These are phyloP conservation scores for Lathyrus oleraceus DNA, from an alignment of 306 rosid species.

Conservation along the genomic window DNA sequence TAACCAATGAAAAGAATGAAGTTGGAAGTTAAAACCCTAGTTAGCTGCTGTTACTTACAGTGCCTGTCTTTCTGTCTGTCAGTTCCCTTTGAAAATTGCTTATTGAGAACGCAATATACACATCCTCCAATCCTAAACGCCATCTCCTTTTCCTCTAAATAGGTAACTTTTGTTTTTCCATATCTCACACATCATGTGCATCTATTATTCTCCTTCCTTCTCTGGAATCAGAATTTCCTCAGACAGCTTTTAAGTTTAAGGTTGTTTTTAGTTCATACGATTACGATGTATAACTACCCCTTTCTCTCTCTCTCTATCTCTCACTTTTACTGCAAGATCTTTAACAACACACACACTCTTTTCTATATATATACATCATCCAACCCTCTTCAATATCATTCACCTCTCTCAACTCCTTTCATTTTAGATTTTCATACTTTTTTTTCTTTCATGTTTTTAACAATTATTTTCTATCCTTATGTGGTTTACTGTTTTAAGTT, in stretches of 20 bases:
- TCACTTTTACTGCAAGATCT: conserved; percentile 36
- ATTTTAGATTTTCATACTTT: not conserved
- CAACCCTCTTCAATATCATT: conserved; percentile 32
- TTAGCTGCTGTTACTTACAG: not conserved
- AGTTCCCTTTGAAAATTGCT: conserved; percentile 34
- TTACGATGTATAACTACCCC: conserved; percentile 66
- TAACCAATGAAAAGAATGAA: not conserved
- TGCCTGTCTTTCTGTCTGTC: not conserved
- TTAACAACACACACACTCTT: conserved; percentile 18
- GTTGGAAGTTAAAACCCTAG: conserved; percentile 43
- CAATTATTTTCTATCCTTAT: not conserved
- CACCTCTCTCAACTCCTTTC: not conserved
- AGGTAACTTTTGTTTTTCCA: conserved; percentile 43
- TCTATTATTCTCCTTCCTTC: conserved; percentile 49
- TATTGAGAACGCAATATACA: conserved; percentile 49
- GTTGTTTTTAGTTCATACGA: conserved; percentile 54
- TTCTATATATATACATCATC: conserved; percentile 37
- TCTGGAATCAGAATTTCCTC: conserved; percentile 41
- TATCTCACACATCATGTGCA: conserved; percentile 29
- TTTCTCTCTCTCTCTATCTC: conserved; percentile 39
- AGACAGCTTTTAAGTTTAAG: conserved; percentile 41
- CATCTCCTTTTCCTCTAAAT: conserved; percentile 7
- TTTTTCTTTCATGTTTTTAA: conserved; percentile 2
- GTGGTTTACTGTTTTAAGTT: not conserved
- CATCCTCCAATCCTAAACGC: conserved; percentile 23